These are phyloP conservation scores for Kwoniella botswanensis DNA, from an alignment of 768 basidiomycete species.

Conservation along the genomic window DNA sequence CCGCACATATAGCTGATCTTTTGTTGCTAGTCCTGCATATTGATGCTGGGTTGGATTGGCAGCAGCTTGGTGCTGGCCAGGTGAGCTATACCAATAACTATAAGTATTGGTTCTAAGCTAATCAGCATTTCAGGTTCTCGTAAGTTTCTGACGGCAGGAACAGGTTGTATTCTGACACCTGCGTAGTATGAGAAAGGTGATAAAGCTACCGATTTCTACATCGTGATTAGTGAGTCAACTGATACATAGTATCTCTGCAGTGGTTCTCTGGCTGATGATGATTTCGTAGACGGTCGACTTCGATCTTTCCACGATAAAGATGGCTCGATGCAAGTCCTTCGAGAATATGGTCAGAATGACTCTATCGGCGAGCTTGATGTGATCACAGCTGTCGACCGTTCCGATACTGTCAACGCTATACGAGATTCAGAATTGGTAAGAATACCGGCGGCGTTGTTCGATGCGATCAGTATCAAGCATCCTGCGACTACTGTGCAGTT, in stretches of 20 bases:
- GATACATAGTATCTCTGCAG: no score
- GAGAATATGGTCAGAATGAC: slow-evolving; percentile 96
- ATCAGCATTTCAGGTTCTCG: neutral
- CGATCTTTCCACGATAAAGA: slow-evolving; percentile 84
- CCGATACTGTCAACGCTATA: slow-evolving; percentile 94
- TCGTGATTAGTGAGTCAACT: slow-evolving; percentile 62
- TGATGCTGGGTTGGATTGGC: slow-evolving; percentile 96
- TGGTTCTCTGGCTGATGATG: no score
- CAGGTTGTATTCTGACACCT: neutral
- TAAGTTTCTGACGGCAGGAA: neutral
- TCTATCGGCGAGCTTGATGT: slow-evolving; percentile 97
- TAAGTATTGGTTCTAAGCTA: neutral
- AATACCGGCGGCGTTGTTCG: slow-evolving; percentile 97
- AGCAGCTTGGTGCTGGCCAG: slow-evolving; percentile 94
- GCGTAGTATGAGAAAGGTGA: slow-evolving; percentile 87
- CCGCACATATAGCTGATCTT: neutral
- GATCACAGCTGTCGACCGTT: slow-evolving; percentile 84
- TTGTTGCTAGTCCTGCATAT: slow-evolving; percentile 79
- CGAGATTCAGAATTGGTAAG: slow-evolving; percentile 95
- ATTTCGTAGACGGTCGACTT: slow-evolving; percentile 72
- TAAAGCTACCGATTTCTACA: slow-evolving; percentile 92
- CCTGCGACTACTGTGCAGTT: slow-evolving; percentile 59
- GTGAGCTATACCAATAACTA: slow-evolving; percentile 50
- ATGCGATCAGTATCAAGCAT: slow-evolving; percentile 70
- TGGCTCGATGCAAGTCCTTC: slow-evolving; percentile 77